Conservation (phyloP, 2,329 filamentous ascomycete genomes). For the Hortaea werneckii region DNA sequence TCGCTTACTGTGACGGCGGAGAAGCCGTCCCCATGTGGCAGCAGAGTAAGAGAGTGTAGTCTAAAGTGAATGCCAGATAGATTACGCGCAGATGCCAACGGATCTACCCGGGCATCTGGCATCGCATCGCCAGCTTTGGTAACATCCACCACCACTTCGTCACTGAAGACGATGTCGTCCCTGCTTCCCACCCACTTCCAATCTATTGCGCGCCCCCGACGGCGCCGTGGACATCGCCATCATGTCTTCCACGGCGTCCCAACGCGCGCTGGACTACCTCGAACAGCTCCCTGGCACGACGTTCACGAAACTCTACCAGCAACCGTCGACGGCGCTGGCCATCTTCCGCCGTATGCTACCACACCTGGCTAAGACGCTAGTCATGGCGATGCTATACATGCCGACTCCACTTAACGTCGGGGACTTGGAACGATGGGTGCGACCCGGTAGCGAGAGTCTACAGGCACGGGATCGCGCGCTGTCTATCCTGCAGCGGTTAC, state of each 20-base stretch:
- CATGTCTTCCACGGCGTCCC: conserved; percentile 40
- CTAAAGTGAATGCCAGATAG: too few species aligned
- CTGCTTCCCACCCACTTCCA: too few species aligned
- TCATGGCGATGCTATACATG: conserved; percentile 92
- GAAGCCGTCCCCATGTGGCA: too few species aligned
- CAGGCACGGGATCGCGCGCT: conserved; percentile 71
- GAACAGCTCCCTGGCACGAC: conserved; percentile 83
- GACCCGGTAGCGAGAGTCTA: conserved; percentile 39
- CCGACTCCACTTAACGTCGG: conserved; percentile 66
- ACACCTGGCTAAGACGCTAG: conserved; percentile 84
- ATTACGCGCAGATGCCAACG: too few species aligned
- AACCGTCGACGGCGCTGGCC: conserved; percentile 88
- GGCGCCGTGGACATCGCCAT: neutral
- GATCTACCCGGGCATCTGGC: too few species aligned
- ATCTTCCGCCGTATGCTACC: conserved; percentile 97
- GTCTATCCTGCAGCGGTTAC: conserved; percentile 70
- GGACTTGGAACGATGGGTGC: conserved; percentile 80
- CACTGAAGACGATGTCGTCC: too few species aligned
- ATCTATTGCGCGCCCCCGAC: neutral
- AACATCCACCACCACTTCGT: too few species aligned
- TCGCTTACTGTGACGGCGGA: too few species aligned
- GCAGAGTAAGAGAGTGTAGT: too few species aligned
- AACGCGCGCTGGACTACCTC: conserved; percentile 73
- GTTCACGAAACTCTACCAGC: conserved; percentile 85
- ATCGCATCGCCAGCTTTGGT: too few species aligned